phyloP scores from a whole-genome alignment of 2,329 filamentous ascomycete species.

The Aspergillus pseudotamarii region DNA sequence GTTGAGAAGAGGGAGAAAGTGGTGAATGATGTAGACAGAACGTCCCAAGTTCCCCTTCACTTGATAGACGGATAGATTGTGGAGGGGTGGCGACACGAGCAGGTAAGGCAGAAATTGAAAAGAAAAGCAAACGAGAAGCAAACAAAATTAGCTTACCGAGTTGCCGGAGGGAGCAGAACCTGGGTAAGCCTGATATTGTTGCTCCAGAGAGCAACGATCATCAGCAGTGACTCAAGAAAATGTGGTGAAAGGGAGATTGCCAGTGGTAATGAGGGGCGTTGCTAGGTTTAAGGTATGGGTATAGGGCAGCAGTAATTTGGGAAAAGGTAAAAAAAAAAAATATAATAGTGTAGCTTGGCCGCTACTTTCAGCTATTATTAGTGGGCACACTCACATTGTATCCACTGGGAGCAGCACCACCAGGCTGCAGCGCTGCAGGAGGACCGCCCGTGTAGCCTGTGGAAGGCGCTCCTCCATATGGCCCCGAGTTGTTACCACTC shows the following conservation, averaged over 20 bases:
- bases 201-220: conserved; percentile 17
- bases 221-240: conserved; percentile 9
- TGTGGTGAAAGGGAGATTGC: not conserved
- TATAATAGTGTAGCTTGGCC: conserved; percentile 5
- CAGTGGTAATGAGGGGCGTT: not conserved
- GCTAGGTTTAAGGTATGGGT: conserved; percentile 9
- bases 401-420: conserved; percentile 39
- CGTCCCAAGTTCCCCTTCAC: conserved; percentile 6
- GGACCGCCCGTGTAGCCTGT: conserved; percentile 42
- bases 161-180: conserved; percentile 36
- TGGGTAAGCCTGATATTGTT: conserved; percentile 60
- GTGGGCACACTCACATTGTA: conserved; percentile 54
- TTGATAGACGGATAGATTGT: conserved; percentile 15
- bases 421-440: conserved; percentile 39
- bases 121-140: conserved; percentile 13
- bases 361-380: conserved; percentile 4
- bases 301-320: conserved; percentile 7
- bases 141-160: conserved; percentile 38
- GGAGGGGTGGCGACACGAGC: conserved; percentile 12
- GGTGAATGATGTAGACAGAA: conserved; percentile 7
- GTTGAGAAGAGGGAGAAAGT: not conserved
- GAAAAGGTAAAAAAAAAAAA: not conserved
- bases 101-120: conserved; percentile 10
- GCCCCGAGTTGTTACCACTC: conserved; percentile 26
- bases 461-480: conserved; percentile 39